Evolutionary conservation across 1,284 basidiomycete species (phyloP), one percentile per base, ranked within the genome.

Genomic region (Fomes fomentarius): DNA sequence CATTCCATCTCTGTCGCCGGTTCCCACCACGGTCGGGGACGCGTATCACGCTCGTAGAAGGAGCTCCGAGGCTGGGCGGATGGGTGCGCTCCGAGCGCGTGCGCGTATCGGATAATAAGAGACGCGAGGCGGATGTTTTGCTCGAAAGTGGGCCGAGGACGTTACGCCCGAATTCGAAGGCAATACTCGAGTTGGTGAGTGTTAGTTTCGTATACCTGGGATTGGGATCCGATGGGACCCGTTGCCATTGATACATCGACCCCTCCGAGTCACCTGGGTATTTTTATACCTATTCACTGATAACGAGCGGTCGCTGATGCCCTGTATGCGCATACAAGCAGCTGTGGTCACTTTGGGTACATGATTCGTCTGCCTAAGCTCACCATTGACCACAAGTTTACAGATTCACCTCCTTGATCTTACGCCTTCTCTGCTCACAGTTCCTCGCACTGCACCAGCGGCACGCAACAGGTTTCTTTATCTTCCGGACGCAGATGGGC

Each of bases 81-180:
- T 98, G 94, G 94, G 83, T 94, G 0, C 74, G 74, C 53, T 86
- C 87, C 59, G 76, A 88, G 56, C 78, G 82, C 1, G 74, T 89
- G n/a, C 57, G 70, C 7, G 65, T 84, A 33, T 64, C 69, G 2
- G 71, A 77, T 48, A 66, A 63, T 2, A 63, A 74, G 19, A 77
- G 74, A 1, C 66, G 71, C 41, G 62, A 66, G 21, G 73, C 71
- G 47, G 63, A 73, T 3, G 77, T 91, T 11, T 64, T 91, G 4
- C 74, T 96, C 15, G 94, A 97, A 74, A 79, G 82, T 26, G 94
- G 94, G 0, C 94, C 94, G 30, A 76, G 94, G 35, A 94, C 91
- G 15, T 74, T 96, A 21, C 76, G 93, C 30, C 91, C 93, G 0
- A 85, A 84, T 56, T 84, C 88, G 1, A 80, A 82, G 54, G 74